phyloP scores from a whole-genome alignment of 202 grass and related monocot genomes.

The Zoysia matrella region DNA sequence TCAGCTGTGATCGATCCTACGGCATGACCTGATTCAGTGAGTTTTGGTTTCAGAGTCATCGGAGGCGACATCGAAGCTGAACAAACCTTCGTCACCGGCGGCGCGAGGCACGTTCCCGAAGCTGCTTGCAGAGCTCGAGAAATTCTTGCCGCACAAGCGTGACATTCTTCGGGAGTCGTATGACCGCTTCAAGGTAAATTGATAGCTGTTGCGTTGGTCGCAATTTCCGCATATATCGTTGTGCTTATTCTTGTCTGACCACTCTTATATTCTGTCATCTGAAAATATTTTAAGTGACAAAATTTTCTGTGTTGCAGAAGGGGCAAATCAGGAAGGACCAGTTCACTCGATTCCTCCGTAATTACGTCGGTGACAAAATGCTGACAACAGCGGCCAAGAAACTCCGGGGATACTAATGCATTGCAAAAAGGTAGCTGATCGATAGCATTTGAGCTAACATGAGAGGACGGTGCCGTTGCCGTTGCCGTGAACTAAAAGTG shows the following conservation, averaged over 20 bases:
- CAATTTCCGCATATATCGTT: background rate
- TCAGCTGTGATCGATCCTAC: background rate
- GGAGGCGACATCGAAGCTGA: constrained; percentile 18
- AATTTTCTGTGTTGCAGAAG: constrained; percentile 53
- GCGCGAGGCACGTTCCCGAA: constrained; percentile 54
- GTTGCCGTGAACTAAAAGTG: constrained; percentile 6
- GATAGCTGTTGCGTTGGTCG: background rate
- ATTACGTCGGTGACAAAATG: constrained; percentile 61
- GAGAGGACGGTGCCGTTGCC: background rate
- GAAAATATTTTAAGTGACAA: background rate
- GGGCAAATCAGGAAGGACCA: constrained; percentile 69
- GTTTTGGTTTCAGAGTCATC: constrained; percentile 42
- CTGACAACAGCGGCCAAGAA: constrained; percentile 63
- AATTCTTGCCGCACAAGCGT: constrained; percentile 42
- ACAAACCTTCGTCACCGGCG: constrained; percentile 5
- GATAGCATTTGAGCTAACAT: background rate
- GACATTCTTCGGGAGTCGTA: constrained; percentile 47
- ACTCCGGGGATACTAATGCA: constrained; percentile 58
- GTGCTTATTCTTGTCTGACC: no score
- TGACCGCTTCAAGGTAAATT: constrained; percentile 68
- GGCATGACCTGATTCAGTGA: background rate
- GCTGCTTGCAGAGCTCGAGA: constrained; percentile 67
- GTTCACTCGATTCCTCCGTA: constrained; percentile 71
- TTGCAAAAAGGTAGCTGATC: background rate
- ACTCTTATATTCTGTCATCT: no score